Percentiles rank a stretch among this genome's conserved stretches.
Conservation (phyloP, 306 rosid species). For the Amphicarpaea edgeworthii region DNA sequence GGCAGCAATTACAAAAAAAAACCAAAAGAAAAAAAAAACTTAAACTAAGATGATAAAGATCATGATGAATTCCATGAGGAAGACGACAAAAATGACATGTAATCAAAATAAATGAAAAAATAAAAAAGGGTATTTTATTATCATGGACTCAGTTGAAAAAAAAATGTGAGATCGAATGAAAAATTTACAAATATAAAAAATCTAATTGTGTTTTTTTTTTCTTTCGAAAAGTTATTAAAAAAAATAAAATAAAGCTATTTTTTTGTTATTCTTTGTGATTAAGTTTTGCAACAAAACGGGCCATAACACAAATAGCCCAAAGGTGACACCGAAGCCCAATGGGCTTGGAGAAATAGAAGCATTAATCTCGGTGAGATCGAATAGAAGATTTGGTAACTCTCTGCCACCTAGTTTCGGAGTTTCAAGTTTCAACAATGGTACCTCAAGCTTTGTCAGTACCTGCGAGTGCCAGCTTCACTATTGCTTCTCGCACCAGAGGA, state of each 20-base stretch:
- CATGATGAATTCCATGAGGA: background rate
- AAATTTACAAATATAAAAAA: too few relatives aligned
- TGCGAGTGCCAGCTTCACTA: slow-evolving; percentile 63
- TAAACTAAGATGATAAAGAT: background rate
- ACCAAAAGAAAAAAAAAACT: too few relatives aligned
- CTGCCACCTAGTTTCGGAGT: background rate
- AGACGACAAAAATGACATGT: background rate
- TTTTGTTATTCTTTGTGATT: background rate
- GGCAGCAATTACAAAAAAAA: too few relatives aligned
- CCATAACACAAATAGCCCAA: background rate
- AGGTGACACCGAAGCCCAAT: background rate
- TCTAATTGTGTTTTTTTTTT: background rate
- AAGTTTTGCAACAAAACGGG: background rate
- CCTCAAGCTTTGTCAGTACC: slow-evolving; percentile 65
- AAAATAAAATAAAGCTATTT: background rate
- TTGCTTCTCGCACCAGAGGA: slow-evolving; percentile 61
- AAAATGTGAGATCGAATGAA: too few relatives aligned
- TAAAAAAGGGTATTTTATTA: background rate
- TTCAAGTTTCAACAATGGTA: slow-evolving; percentile 43
- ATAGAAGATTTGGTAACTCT: background rate
- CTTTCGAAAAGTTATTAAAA: too few relatives aligned
- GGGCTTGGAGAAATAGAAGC: slow-evolving; percentile 19
- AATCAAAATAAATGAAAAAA: too few relatives aligned
- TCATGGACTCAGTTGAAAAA: background rate
- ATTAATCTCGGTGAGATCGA: background rate